These are phyloP conservation scores for Glycine soja DNA, from an alignment of 306 rosid species.

Conservation along the genomic window DNA sequence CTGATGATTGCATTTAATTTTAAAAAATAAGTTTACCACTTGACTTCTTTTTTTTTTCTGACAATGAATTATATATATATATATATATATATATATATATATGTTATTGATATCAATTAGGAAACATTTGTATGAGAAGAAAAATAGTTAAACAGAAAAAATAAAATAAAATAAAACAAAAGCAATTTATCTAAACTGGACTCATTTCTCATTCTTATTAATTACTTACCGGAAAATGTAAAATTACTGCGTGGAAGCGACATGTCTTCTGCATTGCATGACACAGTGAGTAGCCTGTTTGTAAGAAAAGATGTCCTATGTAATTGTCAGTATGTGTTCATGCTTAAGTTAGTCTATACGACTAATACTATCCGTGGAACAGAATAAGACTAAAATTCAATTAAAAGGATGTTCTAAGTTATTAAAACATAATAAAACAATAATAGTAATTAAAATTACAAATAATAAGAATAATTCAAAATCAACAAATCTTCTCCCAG, in stretches of 20 bases:
- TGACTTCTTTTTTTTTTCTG: not conserved
- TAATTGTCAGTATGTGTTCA: too few species aligned
- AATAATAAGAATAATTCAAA: not conserved
- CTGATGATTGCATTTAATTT: not conserved
- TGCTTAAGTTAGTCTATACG: too few species aligned
- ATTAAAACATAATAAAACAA: constrained; percentile 2
- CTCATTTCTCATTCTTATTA: not conserved
- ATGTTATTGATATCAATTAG: too few species aligned
- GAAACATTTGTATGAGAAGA: not conserved
- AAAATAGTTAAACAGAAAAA: not conserved
- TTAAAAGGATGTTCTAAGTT: constrained; percentile 46
- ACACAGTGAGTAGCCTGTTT: constrained; percentile 70
- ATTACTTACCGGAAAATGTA: constrained; percentile 67
- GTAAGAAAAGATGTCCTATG: too few species aligned
- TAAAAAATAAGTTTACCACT: not conserved
- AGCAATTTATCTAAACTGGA: not conserved
- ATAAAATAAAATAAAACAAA: not conserved
- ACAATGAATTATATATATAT: not conserved
- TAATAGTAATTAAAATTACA: not conserved
- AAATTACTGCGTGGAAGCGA: constrained; percentile 79
- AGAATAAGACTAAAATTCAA: too few species aligned
- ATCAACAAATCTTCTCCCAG: not conserved
- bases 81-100: too few species aligned
- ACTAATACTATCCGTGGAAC: too few species aligned
- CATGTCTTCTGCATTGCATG: constrained; percentile 98